A percentile compares a stretch with the other conserved stretches of the same genome.
Evolutionary conservation across 345 rosid genomes (phyloP).

Genomic region (Murraya koenigii): DNA sequence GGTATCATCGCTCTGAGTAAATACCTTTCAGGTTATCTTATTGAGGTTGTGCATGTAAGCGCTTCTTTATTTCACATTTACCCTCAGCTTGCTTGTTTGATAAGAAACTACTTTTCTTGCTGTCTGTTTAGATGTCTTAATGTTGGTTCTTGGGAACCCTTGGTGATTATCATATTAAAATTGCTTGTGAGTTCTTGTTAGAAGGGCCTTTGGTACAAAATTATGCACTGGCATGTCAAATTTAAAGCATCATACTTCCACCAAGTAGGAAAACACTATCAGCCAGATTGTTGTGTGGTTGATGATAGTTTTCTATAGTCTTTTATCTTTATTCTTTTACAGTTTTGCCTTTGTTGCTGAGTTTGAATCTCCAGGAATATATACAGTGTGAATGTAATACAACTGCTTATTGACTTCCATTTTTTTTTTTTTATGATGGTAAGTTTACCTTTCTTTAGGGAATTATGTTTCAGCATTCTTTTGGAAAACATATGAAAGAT

Average conservation of each 20-base stretch:
- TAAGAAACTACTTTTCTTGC: neutral
- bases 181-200: neutral
- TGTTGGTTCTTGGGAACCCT: conserved; percentile 3
- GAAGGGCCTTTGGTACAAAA: neutral
- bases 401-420: neutral
- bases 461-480: neutral
- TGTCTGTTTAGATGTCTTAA: conserved; percentile 1
- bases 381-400: neutral
- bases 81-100: neutral
- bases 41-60: conserved; percentile 60
- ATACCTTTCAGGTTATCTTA: conserved; percentile 54
- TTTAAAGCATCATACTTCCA: no score
- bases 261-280: neutral
- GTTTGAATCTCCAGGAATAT: neutral
- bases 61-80: neutral
- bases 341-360: neutral
- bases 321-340: neutral
- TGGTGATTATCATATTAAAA: neutral
- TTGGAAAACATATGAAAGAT: neutral
- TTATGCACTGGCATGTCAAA: neutral
- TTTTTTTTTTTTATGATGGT: neutral
- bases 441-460: neutral
- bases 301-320: neutral
- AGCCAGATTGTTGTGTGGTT: neutral
- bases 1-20: conserved; percentile 46